phyloP scores from a whole-genome alignment of 2,329 filamentous ascomycete species.

The Tolypocladium guangdongense region DNA sequence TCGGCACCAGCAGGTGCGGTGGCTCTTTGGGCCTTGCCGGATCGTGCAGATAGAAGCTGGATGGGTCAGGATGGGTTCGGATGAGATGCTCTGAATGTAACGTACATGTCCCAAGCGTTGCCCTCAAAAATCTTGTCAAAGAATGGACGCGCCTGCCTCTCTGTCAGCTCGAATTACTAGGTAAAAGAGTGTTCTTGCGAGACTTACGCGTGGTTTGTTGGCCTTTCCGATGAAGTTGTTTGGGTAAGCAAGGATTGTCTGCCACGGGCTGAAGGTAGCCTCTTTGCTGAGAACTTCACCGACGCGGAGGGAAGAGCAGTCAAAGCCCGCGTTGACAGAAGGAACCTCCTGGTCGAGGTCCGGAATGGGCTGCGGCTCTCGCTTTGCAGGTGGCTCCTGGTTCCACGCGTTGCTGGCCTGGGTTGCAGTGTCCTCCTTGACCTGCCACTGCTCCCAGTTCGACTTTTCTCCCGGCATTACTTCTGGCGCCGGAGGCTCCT shows the following conservation, averaged over 20 bases:
- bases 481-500: neutral
- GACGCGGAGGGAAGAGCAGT: conserved; percentile 11
- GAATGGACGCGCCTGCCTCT: conserved; percentile 28
- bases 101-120: conserved; percentile 67
- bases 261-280: conserved; percentile 37
- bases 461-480: neutral
- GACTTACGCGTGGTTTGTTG: conserved; percentile 36
- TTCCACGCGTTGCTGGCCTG: neutral
- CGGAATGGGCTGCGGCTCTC: neutral
- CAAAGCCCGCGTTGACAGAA: conserved; percentile 3
- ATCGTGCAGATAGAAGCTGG: conserved; percentile 57
- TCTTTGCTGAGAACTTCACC: conserved; percentile 13
- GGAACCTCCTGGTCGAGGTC: neutral
- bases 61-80: neutral
- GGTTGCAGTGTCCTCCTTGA: neutral
- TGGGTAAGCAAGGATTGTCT: conserved; percentile 45
- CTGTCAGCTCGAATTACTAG: neutral
- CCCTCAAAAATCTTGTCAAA: conserved; percentile 50
- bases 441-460: neutral
- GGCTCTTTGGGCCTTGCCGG: conserved; percentile 32
- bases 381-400: neutral
- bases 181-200: neutral
- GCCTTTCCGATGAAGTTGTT: conserved; percentile 43
- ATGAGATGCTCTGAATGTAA: neutral
- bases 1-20: conserved; percentile 57